Evolutionary conservation across 345 rosid species (phyloP).

Genomic region (Brassica carinata): DNA sequence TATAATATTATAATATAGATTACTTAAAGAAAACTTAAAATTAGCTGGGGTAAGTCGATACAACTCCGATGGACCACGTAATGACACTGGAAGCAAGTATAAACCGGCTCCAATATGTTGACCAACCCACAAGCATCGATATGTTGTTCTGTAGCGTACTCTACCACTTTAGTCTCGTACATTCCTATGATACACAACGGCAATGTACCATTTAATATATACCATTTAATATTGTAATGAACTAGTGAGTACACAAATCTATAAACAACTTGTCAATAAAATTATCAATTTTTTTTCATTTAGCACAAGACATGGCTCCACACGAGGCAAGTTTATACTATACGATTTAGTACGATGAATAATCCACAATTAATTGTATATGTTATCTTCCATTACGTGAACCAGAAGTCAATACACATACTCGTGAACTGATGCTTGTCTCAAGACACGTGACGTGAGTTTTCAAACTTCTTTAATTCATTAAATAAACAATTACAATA

Average conservation of each 20-base stretch:
- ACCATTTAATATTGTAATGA: background rate
- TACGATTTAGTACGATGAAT: background rate
- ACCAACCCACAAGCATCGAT: constrained; percentile 4
- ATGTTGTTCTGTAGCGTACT: background rate
- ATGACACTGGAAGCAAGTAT: background rate
- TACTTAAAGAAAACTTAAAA: too few species aligned
- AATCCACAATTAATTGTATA: background rate
- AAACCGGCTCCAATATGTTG: background rate
- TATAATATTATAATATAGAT: too few species aligned
- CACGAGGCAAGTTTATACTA: background rate
- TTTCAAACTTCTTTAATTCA: background rate
- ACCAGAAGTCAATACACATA: background rate
- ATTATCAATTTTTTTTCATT: background rate
- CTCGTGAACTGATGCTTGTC: background rate
- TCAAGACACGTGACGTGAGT: background rate
- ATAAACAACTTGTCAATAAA: background rate
- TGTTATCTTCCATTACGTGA: background rate
- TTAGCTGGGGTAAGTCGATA: background rate
- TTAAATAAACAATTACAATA: background rate
- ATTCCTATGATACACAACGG: background rate
- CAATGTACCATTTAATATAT: too few species aligned
- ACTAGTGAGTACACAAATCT: background rate
- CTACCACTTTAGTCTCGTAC: background rate
- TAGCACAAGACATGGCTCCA: background rate
- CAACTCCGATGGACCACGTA: background rate